These are phyloP conservation scores for Trypanosoma rangeli DNA, from an alignment of 208 protist genomes.

Conservation along the genomic window DNA sequence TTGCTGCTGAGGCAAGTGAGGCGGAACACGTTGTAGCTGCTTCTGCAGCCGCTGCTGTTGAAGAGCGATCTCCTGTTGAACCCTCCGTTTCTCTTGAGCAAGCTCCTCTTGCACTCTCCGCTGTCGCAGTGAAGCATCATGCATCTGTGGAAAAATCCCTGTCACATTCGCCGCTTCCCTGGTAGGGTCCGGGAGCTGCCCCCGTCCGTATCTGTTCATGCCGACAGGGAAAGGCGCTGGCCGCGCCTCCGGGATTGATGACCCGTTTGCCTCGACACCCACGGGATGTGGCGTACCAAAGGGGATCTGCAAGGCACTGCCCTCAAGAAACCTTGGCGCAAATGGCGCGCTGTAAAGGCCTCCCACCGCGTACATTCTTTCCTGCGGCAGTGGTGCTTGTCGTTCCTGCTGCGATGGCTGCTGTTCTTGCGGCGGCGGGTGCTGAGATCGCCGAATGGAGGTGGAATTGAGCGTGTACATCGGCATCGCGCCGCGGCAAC, in stretches of 20 bases:
- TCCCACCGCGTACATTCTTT: background rate
- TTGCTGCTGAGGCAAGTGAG: slow-evolving; percentile 12
- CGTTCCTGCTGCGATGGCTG: background rate
- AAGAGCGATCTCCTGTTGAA: slow-evolving; percentile 14
- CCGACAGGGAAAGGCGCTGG: background rate
- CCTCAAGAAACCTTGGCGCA: background rate
- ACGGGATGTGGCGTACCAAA: background rate
- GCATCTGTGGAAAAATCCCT: background rate
- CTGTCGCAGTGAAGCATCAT: slow-evolving; percentile 12
- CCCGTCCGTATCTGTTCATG: background rate
- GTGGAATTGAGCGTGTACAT: slow-evolving; percentile 32
- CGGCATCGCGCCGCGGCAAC: background rate
- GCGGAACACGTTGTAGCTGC: slow-evolving; percentile 9
- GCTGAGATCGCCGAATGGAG: slow-evolving; percentile 6
- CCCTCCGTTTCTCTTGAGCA: slow-evolving; percentile 13
- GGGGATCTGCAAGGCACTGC: background rate
- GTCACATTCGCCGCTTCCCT: background rate
- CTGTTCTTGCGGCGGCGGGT: background rate
- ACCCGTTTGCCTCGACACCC: background rate
- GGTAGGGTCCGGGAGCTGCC: background rate
- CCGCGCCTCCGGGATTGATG: no score
- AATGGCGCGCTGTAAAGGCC: background rate
- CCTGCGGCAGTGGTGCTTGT: background rate
- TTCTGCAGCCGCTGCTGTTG: slow-evolving; percentile 17
- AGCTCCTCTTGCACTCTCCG: slow-evolving; percentile 32